Conservation (phyloP, 2,329 filamentous ascomycete genomes). For the Graphiopsis chlorocephala region DNA sequence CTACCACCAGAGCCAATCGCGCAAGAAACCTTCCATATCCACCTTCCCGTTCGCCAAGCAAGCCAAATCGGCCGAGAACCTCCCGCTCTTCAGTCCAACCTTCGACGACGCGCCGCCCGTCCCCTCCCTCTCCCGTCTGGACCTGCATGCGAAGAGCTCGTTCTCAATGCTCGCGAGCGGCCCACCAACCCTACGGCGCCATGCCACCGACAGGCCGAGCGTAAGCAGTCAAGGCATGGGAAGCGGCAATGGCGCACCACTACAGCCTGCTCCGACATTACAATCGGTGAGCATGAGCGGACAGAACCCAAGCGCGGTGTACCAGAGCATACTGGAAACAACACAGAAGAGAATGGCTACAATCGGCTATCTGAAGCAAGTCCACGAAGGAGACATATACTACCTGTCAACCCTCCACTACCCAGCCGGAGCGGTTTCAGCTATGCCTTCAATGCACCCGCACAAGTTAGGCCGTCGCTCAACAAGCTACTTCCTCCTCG, state of each 20-base stretch:
- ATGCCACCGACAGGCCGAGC: slow-evolving; percentile 6
- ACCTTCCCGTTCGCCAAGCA: slow-evolving; percentile 8
- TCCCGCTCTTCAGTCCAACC: slow-evolving; percentile 8
- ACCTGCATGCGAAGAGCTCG: slow-evolving; percentile 5
- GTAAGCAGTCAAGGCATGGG: slow-evolving; percentile 18
- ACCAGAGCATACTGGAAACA: slow-evolving; percentile 74
- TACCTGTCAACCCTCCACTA: slow-evolving; percentile 99
- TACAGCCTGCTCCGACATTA: slow-evolving; percentile 20
- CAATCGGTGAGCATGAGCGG: slow-evolving; percentile 13
- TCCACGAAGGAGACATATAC: slow-evolving; percentile 90
- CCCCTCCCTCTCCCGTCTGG: slow-evolving; percentile 6
- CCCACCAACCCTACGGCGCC: background rate
- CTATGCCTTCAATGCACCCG: slow-evolving; percentile 81
- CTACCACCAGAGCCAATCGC: slow-evolving; percentile 27
- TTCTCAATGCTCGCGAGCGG: slow-evolving; percentile 6
- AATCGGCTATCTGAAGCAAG: slow-evolving; percentile 85
- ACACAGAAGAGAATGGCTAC: slow-evolving; percentile 92
- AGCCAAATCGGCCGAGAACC: slow-evolving; percentile 16
- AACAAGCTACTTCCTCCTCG: slow-evolving; percentile 89
- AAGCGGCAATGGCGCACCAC: slow-evolving; percentile 22
- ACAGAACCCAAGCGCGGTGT: slow-evolving; percentile 54
- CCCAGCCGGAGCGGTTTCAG: slow-evolving; percentile 73
- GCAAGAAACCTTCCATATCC: slow-evolving; percentile 25
- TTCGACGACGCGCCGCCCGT: slow-evolving; percentile 13
- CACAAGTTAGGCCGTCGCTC: slow-evolving; percentile 84